phyloP scores from a whole-genome alignment of 345 rosid species.

The Citrus hindsii region DNA sequence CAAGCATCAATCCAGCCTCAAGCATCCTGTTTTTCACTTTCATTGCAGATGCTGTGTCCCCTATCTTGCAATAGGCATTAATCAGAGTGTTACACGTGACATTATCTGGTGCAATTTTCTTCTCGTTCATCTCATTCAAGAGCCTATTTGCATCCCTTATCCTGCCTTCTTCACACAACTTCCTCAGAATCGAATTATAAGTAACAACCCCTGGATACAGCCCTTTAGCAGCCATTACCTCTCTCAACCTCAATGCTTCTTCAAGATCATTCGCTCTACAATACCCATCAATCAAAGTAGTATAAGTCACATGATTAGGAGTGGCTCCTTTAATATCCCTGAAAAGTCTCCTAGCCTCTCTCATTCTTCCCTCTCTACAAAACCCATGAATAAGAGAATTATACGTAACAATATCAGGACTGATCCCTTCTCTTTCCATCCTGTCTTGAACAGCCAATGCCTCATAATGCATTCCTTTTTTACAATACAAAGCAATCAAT shows the following conservation, averaged over 20 bases:
- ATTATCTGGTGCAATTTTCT: conserved; percentile 72
- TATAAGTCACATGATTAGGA: conserved; percentile 74
- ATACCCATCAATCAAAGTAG: conserved; percentile 86
- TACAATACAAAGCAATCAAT: conserved; percentile 71
- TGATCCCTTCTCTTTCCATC: conserved; percentile 64
- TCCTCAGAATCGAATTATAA: conserved; percentile 72
- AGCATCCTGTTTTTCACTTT: conserved; percentile 80
- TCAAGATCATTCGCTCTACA: conserved; percentile 74
- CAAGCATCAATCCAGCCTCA: conserved; percentile 68
- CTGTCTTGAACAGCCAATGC: conserved; percentile 82
- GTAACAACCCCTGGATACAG: conserved; percentile 69
- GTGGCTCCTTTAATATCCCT: conserved; percentile 57
- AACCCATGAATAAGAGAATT: conserved; percentile 76
- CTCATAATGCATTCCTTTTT: conserved; percentile 88
- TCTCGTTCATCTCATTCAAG: conserved; percentile 76
- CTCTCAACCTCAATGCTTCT: conserved; percentile 65
- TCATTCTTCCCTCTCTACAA: conserved; percentile 92
- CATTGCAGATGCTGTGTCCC: conserved; percentile 77
- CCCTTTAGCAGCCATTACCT: conserved; percentile 73
- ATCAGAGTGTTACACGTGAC: conserved; percentile 85
- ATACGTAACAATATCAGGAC: conserved; percentile 75
- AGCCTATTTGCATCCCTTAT: conserved; percentile 74
- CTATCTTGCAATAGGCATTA: conserved; percentile 83
- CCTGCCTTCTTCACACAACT: conserved; percentile 80
- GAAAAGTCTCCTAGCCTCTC: conserved; percentile 72